A percentile compares a stretch with the other conserved stretches of the same genome.
These are phyloP conservation scores for Waltiozyma sp. DNA, from an alignment of 1,139 yeast genomes.

Conservation along the genomic window DNA sequence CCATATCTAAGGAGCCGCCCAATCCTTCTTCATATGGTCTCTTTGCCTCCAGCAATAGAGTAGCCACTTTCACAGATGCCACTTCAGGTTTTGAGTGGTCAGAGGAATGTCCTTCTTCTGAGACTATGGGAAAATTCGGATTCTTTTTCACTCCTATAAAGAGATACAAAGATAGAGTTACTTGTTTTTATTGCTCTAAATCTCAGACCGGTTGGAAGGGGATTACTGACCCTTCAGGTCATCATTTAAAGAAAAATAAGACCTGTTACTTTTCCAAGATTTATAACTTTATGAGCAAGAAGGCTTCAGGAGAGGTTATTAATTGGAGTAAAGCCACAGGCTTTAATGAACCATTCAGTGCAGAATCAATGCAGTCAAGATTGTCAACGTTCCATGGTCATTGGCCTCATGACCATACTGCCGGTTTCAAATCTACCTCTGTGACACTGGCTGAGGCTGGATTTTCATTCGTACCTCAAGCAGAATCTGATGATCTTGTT, in stretches of 20 bases:
- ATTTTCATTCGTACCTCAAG: conserved; percentile 36
- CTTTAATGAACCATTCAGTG: conserved; percentile 29
- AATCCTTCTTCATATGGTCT: neutral
- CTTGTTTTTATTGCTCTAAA: conserved; percentile 52
- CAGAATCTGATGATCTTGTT: conserved; percentile 47
- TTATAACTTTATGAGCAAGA: conserved; percentile 16
- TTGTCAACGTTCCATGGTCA: conserved; percentile 36
- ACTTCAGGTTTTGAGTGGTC: conserved; percentile 24
- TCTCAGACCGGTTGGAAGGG: conserved; percentile 30
- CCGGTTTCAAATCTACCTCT: conserved; percentile 32
- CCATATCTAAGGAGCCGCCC: too few species aligned
- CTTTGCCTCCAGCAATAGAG: conserved; percentile 15
- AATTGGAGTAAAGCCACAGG: conserved; percentile 18
- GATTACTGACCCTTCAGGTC: conserved; percentile 25
- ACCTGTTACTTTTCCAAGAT: conserved; percentile 36
- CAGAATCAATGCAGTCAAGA: conserved; percentile 32
- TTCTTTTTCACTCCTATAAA: conserved; percentile 56
- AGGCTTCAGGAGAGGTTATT: conserved; percentile 11
- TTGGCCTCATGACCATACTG: conserved; percentile 43
- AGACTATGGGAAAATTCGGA: conserved; percentile 52
- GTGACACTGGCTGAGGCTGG: conserved; percentile 40
- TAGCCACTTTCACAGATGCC: conserved; percentile 22
- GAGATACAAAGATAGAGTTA: conserved; percentile 33
- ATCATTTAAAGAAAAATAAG: conserved; percentile 35
- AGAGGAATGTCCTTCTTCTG: conserved; percentile 25